Percentiles rank a stretch among this genome's conserved stretches.
Conservation (phyloP, 2,329 filamentous ascomycete genomes). For the Pseudogymnoascus sp. region DNA sequence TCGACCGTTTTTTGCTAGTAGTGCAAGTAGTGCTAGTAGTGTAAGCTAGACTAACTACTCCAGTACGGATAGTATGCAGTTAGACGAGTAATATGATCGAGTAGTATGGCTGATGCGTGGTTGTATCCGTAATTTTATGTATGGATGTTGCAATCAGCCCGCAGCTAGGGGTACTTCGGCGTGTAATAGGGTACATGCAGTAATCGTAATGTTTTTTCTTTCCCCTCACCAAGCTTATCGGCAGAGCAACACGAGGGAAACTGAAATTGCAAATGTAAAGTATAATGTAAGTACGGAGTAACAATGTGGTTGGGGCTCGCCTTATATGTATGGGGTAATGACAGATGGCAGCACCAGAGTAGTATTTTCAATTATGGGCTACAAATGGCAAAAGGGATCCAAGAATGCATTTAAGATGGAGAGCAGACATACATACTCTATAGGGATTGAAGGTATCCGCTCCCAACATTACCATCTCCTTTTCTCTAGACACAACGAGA, state of each 20-base stretch:
- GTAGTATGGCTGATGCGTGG: not conserved
- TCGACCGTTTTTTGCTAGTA: not conserved
- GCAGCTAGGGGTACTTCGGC: not conserved
- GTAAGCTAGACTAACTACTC: not conserved
- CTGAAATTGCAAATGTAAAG: conserved; percentile 1
- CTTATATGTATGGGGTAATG: not conserved
- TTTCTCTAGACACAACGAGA: not conserved
- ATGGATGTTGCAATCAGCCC: conserved; percentile 1
- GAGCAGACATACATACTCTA: not conserved
- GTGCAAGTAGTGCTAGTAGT: not conserved
- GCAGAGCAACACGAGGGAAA: not conserved
- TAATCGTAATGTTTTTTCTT: not conserved
- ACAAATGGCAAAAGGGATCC: not conserved
- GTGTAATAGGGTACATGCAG: not conserved
- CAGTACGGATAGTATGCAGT: not conserved
- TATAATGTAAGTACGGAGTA: not conserved
- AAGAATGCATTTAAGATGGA: not conserved
- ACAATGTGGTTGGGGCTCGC: not conserved
- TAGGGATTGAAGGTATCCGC: not conserved
- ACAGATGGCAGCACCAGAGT: not conserved
- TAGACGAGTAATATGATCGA: not conserved
- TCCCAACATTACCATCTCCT: not conserved
- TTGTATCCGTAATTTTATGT: not conserved
- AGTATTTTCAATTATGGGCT: not conserved
- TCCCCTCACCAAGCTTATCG: not conserved